Percentiles rank a stretch among this genome's conserved stretches.
Evolutionary conservation across 2,329 filamentous ascomycete genomes (phyloP).

Genomic region (Paracamarosporium sp.): DNA sequence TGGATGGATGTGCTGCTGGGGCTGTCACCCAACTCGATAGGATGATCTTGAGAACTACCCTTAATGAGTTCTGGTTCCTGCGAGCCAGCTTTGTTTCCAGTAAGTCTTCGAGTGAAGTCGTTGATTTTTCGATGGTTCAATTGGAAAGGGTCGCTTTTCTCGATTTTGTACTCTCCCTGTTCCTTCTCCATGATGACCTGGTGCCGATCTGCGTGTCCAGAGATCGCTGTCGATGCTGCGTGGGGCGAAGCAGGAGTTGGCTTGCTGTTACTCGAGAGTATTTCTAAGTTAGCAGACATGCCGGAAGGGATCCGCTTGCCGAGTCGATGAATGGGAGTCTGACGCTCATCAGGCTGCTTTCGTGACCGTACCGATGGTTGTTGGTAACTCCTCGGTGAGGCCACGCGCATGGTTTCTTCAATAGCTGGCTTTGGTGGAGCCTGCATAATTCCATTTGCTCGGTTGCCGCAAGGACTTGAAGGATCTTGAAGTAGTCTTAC

Average conservation of each 20-base stretch:
- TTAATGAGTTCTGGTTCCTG: not conserved
- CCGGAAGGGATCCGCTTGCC: slow-evolving; percentile 2
- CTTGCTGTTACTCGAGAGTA: slow-evolving; percentile 52
- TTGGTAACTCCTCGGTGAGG: not conserved
- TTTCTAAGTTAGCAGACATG: slow-evolving; percentile 19
- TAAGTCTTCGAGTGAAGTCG: slow-evolving; percentile 35
- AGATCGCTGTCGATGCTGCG: slow-evolving; percentile 49
- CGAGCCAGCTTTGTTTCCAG: slow-evolving; percentile 19
- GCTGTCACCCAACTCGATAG: not conserved
- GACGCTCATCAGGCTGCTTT: not conserved
- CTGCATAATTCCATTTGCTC: slow-evolving; percentile 1
- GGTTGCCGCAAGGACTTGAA: slow-evolving; percentile 15
- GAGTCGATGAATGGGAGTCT: slow-evolving; percentile 12
- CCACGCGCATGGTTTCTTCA: not conserved
- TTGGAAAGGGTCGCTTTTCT: slow-evolving; percentile 37
- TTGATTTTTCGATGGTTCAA: slow-evolving; percentile 18
- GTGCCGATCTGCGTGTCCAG: slow-evolving; percentile 36
- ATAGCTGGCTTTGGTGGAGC: slow-evolving; percentile 2
- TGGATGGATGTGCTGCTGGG: not conserved
- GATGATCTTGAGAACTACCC: not conserved
- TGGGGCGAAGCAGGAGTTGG: slow-evolving; percentile 50
- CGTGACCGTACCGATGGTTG: not conserved
- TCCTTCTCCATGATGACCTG: slow-evolving; percentile 38
- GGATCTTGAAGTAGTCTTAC: slow-evolving; percentile 16
- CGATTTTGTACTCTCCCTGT: slow-evolving; percentile 33